Conservation (phyloP, 208 protist genomes). For the Phytomonas sp. region DNA sequence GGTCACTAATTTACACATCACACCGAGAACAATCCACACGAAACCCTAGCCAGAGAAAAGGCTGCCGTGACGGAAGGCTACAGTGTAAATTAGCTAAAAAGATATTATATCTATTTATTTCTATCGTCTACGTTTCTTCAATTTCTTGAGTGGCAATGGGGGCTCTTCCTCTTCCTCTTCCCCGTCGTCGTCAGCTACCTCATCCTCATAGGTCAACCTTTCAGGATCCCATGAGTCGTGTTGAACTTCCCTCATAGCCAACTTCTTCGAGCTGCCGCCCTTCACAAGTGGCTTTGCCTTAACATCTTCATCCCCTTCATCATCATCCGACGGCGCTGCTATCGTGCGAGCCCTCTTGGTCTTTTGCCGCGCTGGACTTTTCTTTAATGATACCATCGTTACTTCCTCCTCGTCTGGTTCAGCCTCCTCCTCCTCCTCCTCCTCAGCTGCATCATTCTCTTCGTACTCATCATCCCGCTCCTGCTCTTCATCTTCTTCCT, state of each 20-base stretch:
- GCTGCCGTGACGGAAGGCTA: background rate
- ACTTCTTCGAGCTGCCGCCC: background rate
- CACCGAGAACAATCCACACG: background rate
- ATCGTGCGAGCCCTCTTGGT: background rate
- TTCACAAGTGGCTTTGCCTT: background rate
- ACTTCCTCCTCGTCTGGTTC: conserved; percentile 6
- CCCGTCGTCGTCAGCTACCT: conserved; percentile 1
- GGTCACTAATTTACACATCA: background rate
- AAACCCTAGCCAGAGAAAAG: background rate
- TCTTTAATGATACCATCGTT: background rate
- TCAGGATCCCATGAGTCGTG: background rate
- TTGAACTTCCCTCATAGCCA: background rate
- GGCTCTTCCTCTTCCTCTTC: conserved; percentile 6
- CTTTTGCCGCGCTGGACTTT: background rate
- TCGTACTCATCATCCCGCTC: conserved; percentile 9
- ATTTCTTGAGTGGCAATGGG: conserved; percentile 21
- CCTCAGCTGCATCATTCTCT: conserved; percentile 8
- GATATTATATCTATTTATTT: background rate
- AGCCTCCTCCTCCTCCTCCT: conserved; percentile 6
- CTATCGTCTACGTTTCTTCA: conserved; percentile 18
- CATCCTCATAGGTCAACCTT: background rate
- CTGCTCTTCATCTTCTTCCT: conserved; percentile 12
- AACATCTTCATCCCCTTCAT: background rate
- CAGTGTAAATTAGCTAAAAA: background rate
- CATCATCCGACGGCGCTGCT: background rate